Base-by-base conservation (phyloP, 2,329 filamentous ascomycete species). In the Aspergillus transmontanensis region DNA sequence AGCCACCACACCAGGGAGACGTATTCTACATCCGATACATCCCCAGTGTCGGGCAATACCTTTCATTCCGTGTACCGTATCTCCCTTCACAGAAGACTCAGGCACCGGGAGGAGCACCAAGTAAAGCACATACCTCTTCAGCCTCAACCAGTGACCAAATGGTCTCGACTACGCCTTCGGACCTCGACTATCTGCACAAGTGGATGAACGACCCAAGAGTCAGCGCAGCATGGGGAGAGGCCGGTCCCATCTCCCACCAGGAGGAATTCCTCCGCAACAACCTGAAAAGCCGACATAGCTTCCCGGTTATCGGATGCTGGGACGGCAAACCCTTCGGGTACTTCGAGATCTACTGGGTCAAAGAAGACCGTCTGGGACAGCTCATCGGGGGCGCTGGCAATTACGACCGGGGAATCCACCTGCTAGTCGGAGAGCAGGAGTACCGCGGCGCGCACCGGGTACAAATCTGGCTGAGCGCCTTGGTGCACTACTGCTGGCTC, bases 331-430 rank as follows among this genome's bases (percentile, higher is more conserved):
- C 94, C 0, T 99, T 98, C 79, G 95, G 93, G 0, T 99, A 96
- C 76, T 97, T 99, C 75, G 95, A 99, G 81, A 86, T 99, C 39
- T 99, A 99, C 80, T 99, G 95, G 94, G 93, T 95, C 4, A 97
- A 96, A 73, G 95, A 99, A 75, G 95, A 98, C 73, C 81, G 83
- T 0, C 76, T 99, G 0, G 93, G 92, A 0, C 85, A 84, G 55
- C 84, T 92, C 67, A 78, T 96, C 4, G 88, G 75, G 0, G 84
- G 84, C 0, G 87, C 89, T 0, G 87, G 86, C 9, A 91, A 97
- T 71, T 98, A 90, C 78, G 94, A 98, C 71, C 84, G 95, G 7
- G 95, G 95, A 0, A 80, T 98, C 21, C 95, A 99, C 73, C 88
- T 95, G 14, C 82, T 99, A 45, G 86, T 99, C 4, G 95, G 95